Base-by-base conservation (phyloP, 768 basidiomycete species). In the Lentinula sp. region DNA sequence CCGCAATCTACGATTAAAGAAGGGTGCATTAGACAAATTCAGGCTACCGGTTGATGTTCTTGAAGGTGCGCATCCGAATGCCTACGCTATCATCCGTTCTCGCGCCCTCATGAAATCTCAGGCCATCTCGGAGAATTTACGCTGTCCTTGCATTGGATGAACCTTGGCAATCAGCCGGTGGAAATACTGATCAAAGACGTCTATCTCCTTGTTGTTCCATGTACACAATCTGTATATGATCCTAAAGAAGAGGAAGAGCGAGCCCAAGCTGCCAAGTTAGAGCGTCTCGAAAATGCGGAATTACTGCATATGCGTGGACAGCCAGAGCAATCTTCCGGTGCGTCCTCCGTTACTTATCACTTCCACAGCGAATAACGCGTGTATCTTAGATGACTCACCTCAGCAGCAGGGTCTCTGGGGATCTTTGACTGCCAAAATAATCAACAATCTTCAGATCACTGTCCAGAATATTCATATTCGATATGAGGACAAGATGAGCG, bases 371-470 rank as follows among this genome's bases (percentile, higher is more conserved):
- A 50, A 43, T 48, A 49, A 49, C 58, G 36, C 50, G 18, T 41
- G 5, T 51, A 18, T 36, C 57, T 55, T 65, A 76, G 84, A 78
- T 62, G 76, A 85, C 54, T 79, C 85, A 6, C 72, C 81, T n/a
- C 87, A 92, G 68, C 85, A 89, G n/a, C 90, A 95, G 74, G 89
- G 91, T 7, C 82, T 96, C 62, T 77, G 91, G 67, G 82, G 90
- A 48, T 93, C 93, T 16, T 75, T 98, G 51, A 85, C 89, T 46
- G 82, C 88, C 49, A 97, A 96, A 70, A 83, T 98, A 61, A 85
- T 98, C 65, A 96, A 98, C 75, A 99, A 99, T 69, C 73, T 98
- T 28, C 97, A 99, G 76, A 85, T 98, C 28, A 95, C 93, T 12
- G 85, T 98, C 62, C 93, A 90, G 74, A 96, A 97, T 67, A 93